These are phyloP conservation scores for Chernovozyma aurita DNA, from an alignment of 1,139 yeast genomes.

Conservation along the genomic window DNA sequence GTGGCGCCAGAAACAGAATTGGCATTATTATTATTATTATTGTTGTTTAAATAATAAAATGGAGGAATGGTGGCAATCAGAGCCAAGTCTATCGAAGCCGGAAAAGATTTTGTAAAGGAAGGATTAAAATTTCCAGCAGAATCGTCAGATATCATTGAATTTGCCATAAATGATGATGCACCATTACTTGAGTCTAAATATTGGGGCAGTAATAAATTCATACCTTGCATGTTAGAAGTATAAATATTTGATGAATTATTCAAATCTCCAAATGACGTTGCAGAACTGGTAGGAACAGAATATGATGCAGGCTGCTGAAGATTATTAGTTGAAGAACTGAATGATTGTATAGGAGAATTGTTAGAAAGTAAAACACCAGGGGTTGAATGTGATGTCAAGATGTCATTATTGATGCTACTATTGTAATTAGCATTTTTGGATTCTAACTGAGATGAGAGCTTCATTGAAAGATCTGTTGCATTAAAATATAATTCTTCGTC, in stretches of 20 bases:
- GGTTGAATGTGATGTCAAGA: constrained; percentile 13
- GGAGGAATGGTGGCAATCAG: constrained; percentile 13
- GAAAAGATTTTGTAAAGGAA: constrained; percentile 29
- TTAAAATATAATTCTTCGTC: constrained; percentile 10
- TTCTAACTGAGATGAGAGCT: constrained; percentile 20
- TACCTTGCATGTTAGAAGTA: not conserved
- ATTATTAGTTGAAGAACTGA: constrained; percentile 3
- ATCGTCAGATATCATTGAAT: not conserved
- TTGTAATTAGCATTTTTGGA: constrained; percentile 5
- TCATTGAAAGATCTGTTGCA: constrained; percentile 9
- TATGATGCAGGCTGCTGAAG: constrained; percentile 9
- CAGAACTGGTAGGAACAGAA: constrained; percentile 13
- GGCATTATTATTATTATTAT: not conserved
- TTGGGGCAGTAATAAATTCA: constrained; percentile 28
- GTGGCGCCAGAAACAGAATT: too few relatives aligned
- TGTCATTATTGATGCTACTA: constrained; percentile 9
- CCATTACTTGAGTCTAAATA: constrained; percentile 9
- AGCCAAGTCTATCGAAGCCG: constrained; percentile 37
- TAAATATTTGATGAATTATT: not conserved
- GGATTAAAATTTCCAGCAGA: constrained; percentile 9
- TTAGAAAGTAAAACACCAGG: constrained; percentile 9
- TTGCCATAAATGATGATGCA: not conserved
- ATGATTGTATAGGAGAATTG: constrained; percentile 7
- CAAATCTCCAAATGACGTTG: constrained; percentile 7
- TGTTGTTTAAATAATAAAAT: not conserved